Base-by-base conservation (phyloP, 805 yeast genomes). In the Zygosaccharomyces kombuchaensis region DNA sequence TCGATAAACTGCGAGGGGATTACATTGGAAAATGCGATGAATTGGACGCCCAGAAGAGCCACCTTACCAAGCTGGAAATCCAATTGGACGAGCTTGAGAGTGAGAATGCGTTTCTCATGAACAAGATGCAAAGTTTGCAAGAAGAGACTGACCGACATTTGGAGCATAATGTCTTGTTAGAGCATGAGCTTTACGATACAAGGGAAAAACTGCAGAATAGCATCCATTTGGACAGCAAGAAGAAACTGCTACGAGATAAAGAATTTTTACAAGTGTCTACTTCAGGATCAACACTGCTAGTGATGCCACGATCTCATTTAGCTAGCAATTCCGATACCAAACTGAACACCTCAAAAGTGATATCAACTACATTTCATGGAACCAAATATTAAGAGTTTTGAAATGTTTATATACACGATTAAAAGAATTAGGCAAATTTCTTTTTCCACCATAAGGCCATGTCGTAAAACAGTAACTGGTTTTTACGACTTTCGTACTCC, bases 381-480 rank as follows among this genome's bases (percentile, higher is more conserved):
- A 21, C 22, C 22, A 30, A 31, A 30, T 21, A 44, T 21, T 16
- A 14, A n/a, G 23, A 29, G 17, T 36, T 23, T 21, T 8, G 27
- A 10, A 41, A 29, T 8, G 48, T 40, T 37, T 50, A 41, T 42
- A 48, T 51, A 44, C 36, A 43, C 14, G 42, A 43, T 19, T 36
- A 45, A 49, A 22, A 16, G 29, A 29, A 19, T 35, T 22, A 45
- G 14, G 14, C 21, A 9, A 48, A 17, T n/a, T 42, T 43, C 34
- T 51, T 53, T 39, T 50, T 54, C 55, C 55, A 54, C 67, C 67
- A 63, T 16, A 63, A 35, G 6, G 59, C 55, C 23, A 53, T 31
- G 47, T 64, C 67, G 36, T 63, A 63, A 2, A 63, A 7, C 2
- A 56, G 50, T 36, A 64, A 44, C 38, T 61, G 62, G 21, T 62